A percentile compares a stretch with the other conserved stretches of the same genome.
Conservation (phyloP, 768 basidiomycete genomes). For the Calocera cornea region DNA sequence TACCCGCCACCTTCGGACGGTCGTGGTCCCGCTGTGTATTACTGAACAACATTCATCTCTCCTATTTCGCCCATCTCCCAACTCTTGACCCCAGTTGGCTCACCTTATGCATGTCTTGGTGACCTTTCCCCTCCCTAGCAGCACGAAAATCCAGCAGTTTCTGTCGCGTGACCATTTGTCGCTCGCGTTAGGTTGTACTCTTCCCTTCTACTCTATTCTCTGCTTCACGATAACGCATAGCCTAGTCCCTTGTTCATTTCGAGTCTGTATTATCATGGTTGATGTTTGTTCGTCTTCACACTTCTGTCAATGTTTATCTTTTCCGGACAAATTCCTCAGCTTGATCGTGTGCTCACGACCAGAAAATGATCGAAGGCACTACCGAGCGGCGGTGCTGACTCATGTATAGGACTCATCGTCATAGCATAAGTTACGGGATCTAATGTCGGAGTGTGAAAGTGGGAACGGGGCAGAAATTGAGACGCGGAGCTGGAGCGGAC, state of each 20-base stretch:
- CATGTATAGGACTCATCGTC: too few relatives aligned
- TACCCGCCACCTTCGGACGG: neutral
- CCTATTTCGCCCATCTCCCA: neutral
- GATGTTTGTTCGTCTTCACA: neutral
- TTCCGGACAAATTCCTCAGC: neutral
- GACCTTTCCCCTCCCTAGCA: neutral
- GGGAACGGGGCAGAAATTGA: neutral
- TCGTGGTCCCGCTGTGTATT: neutral
- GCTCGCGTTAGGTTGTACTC: neutral
- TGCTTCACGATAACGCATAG: neutral
- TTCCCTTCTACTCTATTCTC: neutral
- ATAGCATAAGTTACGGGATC: neutral
- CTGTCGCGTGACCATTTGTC: neutral
- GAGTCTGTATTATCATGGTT: constrained; percentile 1
- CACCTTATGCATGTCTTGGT: constrained; percentile 5
- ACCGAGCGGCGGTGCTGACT: neutral
- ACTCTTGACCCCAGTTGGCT: neutral
- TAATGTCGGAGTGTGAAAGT: constrained; percentile 1
- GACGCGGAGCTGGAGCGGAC: neutral
- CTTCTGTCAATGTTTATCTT: neutral
- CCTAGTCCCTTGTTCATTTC: neutral
- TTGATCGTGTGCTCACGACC: neutral
- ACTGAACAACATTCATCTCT: neutral
- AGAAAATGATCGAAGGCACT: neutral
- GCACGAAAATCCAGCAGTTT: neutral